Conservation (phyloP, 2,329 filamentous ascomycete genomes). For the Pseudogymnoascus sp. region DNA sequence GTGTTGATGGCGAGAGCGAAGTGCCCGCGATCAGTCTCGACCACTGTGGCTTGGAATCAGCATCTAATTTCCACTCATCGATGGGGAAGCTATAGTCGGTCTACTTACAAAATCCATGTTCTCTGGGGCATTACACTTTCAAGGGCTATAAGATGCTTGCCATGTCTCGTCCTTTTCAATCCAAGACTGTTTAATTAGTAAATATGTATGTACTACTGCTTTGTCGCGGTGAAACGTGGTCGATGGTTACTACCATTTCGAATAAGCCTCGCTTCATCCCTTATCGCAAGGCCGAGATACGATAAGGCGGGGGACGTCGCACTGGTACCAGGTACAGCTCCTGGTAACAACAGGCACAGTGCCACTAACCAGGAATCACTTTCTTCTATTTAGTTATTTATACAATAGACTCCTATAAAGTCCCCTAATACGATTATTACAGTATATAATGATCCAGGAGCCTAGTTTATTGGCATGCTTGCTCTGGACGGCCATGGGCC, state of each 20-base stretch:
- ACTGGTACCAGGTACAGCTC: not conserved
- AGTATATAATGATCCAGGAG: not conserved
- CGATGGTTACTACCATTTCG: not conserved
- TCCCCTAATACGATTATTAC: not conserved
- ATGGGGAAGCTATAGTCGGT: not conserved
- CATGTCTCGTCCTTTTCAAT: not conserved
- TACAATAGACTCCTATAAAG: not conserved
- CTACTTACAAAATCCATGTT: slow-evolving; percentile 6
- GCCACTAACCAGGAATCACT: not conserved
- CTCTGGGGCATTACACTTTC: slow-evolving; percentile 2
- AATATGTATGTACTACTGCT: not conserved
- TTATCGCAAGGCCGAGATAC: not conserved
- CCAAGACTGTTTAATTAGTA: not conserved
- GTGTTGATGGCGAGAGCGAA: slow-evolving; percentile 46
- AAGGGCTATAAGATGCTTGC: not conserved
- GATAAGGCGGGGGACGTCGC: not conserved
- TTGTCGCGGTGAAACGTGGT: not conserved
- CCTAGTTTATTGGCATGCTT: not conserved
- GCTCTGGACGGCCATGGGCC: not conserved
- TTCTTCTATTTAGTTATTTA: not conserved
- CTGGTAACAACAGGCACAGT: not conserved
- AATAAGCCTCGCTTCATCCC: slow-evolving; percentile 4
- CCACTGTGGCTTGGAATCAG: slow-evolving; percentile 42
- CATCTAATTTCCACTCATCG: not conserved
- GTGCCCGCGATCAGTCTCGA: slow-evolving; percentile 58